A percentile compares a stretch with the other conserved stretches of the same genome.
Evolutionary conservation across 768 basidiomycete species (phyloP).

Genomic region (Phylloporus sp.): DNA sequence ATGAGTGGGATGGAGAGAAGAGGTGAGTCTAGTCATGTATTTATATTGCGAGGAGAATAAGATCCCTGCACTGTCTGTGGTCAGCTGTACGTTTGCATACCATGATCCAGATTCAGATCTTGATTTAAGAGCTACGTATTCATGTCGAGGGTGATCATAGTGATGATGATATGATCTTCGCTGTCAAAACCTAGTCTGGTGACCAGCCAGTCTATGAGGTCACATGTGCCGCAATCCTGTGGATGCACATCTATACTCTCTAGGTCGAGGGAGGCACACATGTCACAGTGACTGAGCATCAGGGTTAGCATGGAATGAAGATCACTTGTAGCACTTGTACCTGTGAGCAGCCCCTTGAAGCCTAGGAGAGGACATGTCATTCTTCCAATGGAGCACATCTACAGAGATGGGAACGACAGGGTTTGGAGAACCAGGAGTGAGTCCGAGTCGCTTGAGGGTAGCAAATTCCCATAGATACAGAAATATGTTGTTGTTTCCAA

Average conservation of each 20-base stretch:
- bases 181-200: no score
- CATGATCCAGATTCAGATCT: conserved; percentile 16
- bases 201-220: no score
- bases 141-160: no score
- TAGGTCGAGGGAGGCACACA: no score
- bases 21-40: conserved; percentile 16
- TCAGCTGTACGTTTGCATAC: neutral
- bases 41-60: conserved; percentile 18
- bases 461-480: conserved; percentile 70
- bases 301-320: no score
- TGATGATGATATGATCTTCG: no score
- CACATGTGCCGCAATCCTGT: no score
- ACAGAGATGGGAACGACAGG: conserved; percentile 54
- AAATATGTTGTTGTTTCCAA: conserved; percentile 54
- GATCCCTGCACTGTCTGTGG: conserved; percentile 7
- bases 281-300: no score
- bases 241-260: no score
- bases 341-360: neutral
- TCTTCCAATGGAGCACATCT: conserved; percentile 51
- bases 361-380: conserved; percentile 33
- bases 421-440: conserved; percentile 44
- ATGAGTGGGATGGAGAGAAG: conserved; percentile 7
- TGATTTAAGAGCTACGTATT: no score
- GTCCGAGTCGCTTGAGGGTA: conserved; percentile 68
- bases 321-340: no score